Conservation (phyloP, 352 stramenopile species). For the Peronospora belbahrii region DNA sequence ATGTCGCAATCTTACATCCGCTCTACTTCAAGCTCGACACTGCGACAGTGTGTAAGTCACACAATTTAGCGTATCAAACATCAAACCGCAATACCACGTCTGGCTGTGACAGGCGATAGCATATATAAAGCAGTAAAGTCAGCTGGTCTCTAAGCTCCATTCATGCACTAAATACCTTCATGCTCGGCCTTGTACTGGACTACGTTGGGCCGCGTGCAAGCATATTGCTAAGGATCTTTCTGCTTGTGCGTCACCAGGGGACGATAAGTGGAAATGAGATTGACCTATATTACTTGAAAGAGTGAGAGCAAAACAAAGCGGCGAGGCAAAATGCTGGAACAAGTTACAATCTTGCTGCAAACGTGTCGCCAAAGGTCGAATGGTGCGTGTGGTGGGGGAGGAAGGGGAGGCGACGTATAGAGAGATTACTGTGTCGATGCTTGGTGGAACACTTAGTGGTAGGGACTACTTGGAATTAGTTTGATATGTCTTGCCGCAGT, state of each 20-base stretch:
- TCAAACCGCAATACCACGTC: too few relatives aligned
- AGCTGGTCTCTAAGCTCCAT: constrained; percentile 52
- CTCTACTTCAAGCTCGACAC: constrained; percentile 18
- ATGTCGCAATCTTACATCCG: constrained; percentile 4
- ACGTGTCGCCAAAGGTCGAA: constrained; percentile 9
- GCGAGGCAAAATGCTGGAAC: constrained; percentile 17
- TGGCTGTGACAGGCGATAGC: constrained; percentile 6
- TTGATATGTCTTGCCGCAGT: constrained; percentile 48
- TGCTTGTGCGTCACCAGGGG: constrained; percentile 32
- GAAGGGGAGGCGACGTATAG: constrained; percentile 8
- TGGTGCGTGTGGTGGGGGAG: constrained; percentile 24
- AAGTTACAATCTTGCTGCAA: constrained; percentile 31
- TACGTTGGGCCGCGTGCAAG: constrained; percentile 78
- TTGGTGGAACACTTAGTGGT: background rate
- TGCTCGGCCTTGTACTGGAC: constrained; percentile 60
- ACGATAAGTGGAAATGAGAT: background rate
- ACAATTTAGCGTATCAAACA: constrained; percentile 1
- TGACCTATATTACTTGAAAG: constrained; percentile 16
- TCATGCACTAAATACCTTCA: constrained; percentile 23
- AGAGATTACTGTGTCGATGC: constrained; percentile 8
- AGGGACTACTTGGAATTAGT: constrained; percentile 65
- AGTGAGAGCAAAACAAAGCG: constrained; percentile 4
- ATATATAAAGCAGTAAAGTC: constrained; percentile 35
- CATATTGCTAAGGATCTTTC: constrained; percentile 52
- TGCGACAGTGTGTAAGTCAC: constrained; percentile 10